Percentiles rank a stretch among this genome's conserved stretches.
phyloP scores from a whole-genome alignment of 148 eudicot genomes.

The Chenopodium formosanum region DNA sequence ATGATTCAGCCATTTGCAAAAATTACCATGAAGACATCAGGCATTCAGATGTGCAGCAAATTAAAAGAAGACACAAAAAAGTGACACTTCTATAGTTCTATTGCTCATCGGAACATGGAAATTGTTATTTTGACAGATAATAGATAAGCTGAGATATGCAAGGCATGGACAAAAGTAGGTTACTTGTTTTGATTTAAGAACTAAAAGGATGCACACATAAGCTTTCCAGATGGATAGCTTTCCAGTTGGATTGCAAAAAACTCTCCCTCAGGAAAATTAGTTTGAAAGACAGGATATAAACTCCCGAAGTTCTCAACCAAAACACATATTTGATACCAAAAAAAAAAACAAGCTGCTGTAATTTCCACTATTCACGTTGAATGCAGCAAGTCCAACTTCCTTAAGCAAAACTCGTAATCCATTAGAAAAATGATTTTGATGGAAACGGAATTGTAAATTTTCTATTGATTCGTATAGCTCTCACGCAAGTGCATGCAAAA shows the following conservation, averaged over 20 bases:
- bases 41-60: neutral
- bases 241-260: neutral
- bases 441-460: neutral
- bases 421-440: neutral
- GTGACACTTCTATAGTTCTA: neutral
- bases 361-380: neutral
- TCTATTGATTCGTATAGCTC: neutral
- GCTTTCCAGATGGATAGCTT: neutral
- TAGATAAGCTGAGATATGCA: neutral
- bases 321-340: slow-evolving; percentile 3
- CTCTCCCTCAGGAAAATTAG: neutral
- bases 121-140: neutral
- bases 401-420: neutral
- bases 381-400: neutral
- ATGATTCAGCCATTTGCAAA: neutral
- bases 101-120: neutral
- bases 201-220: neutral
- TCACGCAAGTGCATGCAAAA: neutral
- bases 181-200: neutral
- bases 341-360: neutral
- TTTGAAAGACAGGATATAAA: neutral
- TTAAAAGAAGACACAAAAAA: neutral
- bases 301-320: neutral
- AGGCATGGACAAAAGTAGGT: neutral
- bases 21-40: neutral